These are phyloP conservation scores for Torrubiella hemipterigena DNA, from an alignment of 2,329 filamentous ascomycete species.

Conservation along the genomic window DNA sequence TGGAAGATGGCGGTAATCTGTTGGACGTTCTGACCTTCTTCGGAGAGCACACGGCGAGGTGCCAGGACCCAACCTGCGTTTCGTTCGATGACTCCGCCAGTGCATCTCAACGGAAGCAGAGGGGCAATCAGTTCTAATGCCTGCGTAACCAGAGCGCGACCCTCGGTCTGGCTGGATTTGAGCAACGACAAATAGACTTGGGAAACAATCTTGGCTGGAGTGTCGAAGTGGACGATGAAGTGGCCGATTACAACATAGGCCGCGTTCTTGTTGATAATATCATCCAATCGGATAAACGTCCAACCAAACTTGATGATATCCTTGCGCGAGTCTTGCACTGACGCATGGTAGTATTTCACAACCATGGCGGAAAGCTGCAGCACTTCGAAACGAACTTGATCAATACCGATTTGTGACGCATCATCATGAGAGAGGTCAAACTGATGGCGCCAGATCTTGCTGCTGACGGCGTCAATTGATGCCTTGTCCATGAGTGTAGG, in stretches of 20 bases:
- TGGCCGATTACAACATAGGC: slow-evolving; percentile 95
- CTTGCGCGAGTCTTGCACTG: slow-evolving; percentile 84
- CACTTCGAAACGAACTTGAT: slow-evolving; percentile 92
- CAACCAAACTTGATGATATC: slow-evolving; percentile 99
- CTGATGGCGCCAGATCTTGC: slow-evolving; percentile 88
- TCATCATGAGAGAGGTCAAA: slow-evolving; percentile 75
- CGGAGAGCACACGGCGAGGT: slow-evolving; percentile 79
- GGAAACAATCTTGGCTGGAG: slow-evolving; percentile 86
- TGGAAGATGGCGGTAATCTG: slow-evolving; percentile 97
- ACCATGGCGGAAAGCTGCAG: slow-evolving; percentile 90
- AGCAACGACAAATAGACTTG: slow-evolving; percentile 90
- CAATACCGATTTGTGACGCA: slow-evolving; percentile 70
- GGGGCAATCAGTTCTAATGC: slow-evolving; percentile 92
- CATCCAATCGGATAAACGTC: slow-evolving; percentile 97
- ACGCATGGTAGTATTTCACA: slow-evolving; percentile 84
- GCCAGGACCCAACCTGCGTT: slow-evolving; percentile 83
- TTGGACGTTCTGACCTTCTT: slow-evolving; percentile 89
- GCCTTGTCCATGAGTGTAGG: slow-evolving; percentile 72
- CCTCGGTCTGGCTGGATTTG: slow-evolving; percentile 90
- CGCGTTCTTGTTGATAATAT: slow-evolving; percentile 98
- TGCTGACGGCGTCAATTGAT: slow-evolving; percentile 82
- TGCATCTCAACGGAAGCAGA: slow-evolving; percentile 76
- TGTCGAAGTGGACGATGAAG: slow-evolving; percentile 95
- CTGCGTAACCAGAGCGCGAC: slow-evolving; percentile 81
- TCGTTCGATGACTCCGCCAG: slow-evolving; percentile 52